Evolutionary conservation across 148 eudicot genomes (phyloP).

Genomic region (Rhododendron ferrugineum): DNA sequence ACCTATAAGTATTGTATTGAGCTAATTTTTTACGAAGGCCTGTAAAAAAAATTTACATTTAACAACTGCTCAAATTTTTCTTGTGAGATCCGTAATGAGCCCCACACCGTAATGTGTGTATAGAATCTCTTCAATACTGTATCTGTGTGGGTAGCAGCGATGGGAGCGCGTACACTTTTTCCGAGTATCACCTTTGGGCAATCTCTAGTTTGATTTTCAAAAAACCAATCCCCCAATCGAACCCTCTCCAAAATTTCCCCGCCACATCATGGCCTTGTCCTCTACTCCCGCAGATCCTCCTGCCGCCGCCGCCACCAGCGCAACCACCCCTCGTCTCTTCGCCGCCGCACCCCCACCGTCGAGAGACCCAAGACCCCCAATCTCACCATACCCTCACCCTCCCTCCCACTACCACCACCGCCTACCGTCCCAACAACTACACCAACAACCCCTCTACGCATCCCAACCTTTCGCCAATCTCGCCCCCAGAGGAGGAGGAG

Average conservation of each 20-base stretch:
- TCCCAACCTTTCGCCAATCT: conserved; percentile 5
- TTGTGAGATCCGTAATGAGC: too few species aligned
- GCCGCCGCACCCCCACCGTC: background rate
- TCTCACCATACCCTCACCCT: background rate
- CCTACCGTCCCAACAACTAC: background rate
- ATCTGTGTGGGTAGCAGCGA: too few species aligned
- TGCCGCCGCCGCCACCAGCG: background rate
- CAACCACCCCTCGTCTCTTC: conserved; percentile 12
- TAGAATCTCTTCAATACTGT: too few species aligned
- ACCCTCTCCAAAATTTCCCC: conserved; percentile 11
- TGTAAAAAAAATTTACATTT: too few species aligned
- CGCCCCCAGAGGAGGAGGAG: background rate
- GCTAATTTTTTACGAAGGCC: too few species aligned
- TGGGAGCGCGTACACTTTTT: too few species aligned
- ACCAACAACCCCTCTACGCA: background rate
- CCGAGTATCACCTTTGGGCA: too few species aligned
- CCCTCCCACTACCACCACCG: conserved; percentile 8
- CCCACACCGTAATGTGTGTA: too few species aligned
- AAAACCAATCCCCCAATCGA: background rate
- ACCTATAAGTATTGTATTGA: too few species aligned
- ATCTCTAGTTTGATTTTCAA: too few species aligned
- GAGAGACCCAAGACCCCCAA: conserved; percentile 7
- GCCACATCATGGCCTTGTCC: conserved; percentile 11
- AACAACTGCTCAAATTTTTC: too few species aligned
- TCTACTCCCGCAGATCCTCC: conserved; percentile 16